Percentiles rank a stretch among this genome's conserved stretches.
phyloP scores from a whole-genome alignment of 768 basidiomycete species.

The Trametes maxima region DNA sequence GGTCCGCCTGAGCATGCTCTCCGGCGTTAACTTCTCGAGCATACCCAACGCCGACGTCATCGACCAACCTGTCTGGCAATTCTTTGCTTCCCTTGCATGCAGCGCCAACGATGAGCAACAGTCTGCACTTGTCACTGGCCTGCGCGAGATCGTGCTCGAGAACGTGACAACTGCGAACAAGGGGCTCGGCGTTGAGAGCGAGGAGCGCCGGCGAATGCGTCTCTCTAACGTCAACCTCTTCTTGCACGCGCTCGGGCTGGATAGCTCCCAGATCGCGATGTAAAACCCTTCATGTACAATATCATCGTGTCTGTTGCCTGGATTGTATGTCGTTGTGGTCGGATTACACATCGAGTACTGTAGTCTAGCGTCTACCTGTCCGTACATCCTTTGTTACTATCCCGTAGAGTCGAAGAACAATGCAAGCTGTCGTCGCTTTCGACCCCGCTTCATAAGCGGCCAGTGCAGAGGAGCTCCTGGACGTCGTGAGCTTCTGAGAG shows the following conservation, averaged over 20 bases:
- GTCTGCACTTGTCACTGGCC: constrained; percentile 76
- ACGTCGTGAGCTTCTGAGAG: constrained; percentile 18
- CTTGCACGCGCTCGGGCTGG: constrained; percentile 75
- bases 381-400: background rate
- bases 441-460: background rate
- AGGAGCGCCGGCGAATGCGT: constrained; percentile 71
- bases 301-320: background rate
- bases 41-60: constrained; percentile 59
- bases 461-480: constrained; percentile 28
- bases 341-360: constrained; percentile 15
- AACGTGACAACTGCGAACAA: constrained; percentile 81
- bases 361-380: constrained; percentile 18
- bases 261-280: constrained; percentile 70
- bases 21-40: constrained; percentile 37
- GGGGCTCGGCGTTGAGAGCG: constrained; percentile 71
- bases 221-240: constrained; percentile 93
- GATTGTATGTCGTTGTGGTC: background rate
- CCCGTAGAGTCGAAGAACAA: constrained; percentile 7
- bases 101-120: constrained; percentile 88
- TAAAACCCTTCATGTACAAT: constrained; percentile 21
- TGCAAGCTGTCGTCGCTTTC: constrained; percentile 18
- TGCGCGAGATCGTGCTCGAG: constrained; percentile 93
- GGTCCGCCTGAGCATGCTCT: constrained; percentile 60
- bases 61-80: constrained; percentile 94
- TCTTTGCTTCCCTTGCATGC: constrained; percentile 86